These are phyloP conservation scores for Keithomyces neogunnii DNA, from an alignment of 2,329 filamentous ascomycete species.

Conservation along the genomic window DNA sequence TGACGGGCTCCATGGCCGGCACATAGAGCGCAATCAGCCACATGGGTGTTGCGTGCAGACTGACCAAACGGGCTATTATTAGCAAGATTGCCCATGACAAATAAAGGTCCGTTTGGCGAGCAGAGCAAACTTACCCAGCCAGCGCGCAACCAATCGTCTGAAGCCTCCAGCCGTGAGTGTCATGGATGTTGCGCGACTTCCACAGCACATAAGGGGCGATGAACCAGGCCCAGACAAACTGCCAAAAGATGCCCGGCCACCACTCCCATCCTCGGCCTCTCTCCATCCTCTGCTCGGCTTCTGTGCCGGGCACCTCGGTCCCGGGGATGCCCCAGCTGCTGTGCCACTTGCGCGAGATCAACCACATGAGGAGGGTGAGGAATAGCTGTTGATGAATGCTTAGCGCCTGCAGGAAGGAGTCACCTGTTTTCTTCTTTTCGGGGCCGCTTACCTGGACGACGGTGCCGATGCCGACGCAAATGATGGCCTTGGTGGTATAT, in stretches of 20 bases:
- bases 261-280: constrained; percentile 54
- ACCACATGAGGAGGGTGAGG: constrained; percentile 48
- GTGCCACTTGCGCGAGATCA: constrained; percentile 56
- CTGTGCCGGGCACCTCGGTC: constrained; percentile 43
- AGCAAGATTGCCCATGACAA: neutral
- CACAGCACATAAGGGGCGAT: constrained; percentile 52
- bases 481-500: constrained; percentile 35
- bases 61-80: constrained; percentile 15
- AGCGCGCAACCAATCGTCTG: constrained; percentile 48
- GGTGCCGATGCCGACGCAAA: constrained; percentile 46
- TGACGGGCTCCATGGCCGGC: constrained; percentile 39
- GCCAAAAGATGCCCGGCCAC: constrained; percentile 54
- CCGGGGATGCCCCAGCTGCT: constrained; percentile 49
- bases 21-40: constrained; percentile 51
- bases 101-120: neutral
- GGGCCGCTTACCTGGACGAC: constrained; percentile 37
- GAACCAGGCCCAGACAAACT: constrained; percentile 47
- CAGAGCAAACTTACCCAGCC: constrained; percentile 26
- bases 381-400: constrained; percentile 35
- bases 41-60: constrained; percentile 55
- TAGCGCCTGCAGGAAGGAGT: neutral
- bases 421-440: neutral
- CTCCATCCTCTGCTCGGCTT: constrained; percentile 36
- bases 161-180: constrained; percentile 55
- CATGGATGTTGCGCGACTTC: constrained; percentile 49